Evolutionary conservation across 2,329 filamentous ascomycete species (phyloP).

Genomic region (Beauveria pseudobassiana): DNA sequence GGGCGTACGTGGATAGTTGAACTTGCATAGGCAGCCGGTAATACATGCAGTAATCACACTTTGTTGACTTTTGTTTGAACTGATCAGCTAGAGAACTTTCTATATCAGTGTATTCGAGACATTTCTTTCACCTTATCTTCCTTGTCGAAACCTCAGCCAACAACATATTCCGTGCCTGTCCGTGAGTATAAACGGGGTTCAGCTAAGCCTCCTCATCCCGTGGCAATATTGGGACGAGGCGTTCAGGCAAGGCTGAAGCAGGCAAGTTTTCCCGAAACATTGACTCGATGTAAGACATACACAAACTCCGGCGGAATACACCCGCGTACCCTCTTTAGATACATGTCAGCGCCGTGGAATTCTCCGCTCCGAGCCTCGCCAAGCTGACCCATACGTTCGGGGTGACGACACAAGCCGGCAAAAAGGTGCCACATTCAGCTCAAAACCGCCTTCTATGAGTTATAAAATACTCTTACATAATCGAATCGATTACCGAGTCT

Average conservation of each 20-base stretch:
- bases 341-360: background rate
- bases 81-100: too few relatives aligned
- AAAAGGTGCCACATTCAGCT: background rate
- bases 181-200: background rate
- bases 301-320: background rate
- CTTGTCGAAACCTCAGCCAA: background rate
- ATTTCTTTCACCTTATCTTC: too few relatives aligned
- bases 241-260: background rate
- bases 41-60: too few relatives aligned
- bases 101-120: too few relatives aligned
- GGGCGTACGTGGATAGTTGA: too few relatives aligned
- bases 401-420: background rate
- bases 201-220: background rate
- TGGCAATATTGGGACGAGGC: background rate
- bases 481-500: background rate
- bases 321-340: background rate
- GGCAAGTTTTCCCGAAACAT: background rate
- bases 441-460: background rate
- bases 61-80: too few relatives aligned
- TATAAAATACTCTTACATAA: background rate
- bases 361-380: background rate
- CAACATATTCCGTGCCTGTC: background rate
- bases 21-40: too few relatives aligned
- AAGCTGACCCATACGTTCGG: background rate
- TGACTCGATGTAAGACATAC: too few relatives aligned